Base-by-base conservation (phyloP, 2,329 filamentous ascomycete species). In the Neurospora sp. region DNA sequence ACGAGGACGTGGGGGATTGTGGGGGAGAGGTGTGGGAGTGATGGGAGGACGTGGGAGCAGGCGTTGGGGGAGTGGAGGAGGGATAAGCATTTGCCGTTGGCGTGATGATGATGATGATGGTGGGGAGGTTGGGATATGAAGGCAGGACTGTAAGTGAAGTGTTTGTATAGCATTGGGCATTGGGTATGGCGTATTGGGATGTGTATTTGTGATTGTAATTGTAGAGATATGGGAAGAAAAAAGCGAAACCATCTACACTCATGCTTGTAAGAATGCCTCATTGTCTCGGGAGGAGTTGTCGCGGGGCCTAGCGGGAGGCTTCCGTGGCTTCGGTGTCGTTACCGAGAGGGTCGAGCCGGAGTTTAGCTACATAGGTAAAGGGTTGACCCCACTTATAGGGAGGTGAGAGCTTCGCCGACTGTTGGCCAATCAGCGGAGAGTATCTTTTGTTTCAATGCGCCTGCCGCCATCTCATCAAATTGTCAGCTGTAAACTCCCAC, bases 1-100 rank as follows among this genome's bases (percentile, higher is more conserved):
- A 85, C 87, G 67, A 87, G 93, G 78, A 96, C 92, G 0, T 98
- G 96, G 95, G 84, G 85, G 0, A 78, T 96, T 36, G 85, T 97
- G 3, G 86, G 85, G 52, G 91, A 94, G 76, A 85, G 93, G 74
- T 98, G 96, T 78, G 87, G 83, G 10, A 86, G 85, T 66, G 81
- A 83, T 46, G 83, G 82, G 1, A 81, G 83, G 57, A 84, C 82
- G 17, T 92, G 90, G 85, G 89, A 93, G 76, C 83, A 86, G 70
- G 89, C 88, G 1, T 77, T 92, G 66, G 84, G 86, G 72, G 80
- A 79, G 43, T 93, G 92, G 91, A 82, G 84, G 74, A 83, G 39
- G 65, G 68, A 66, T 4, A 70, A 33, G 66, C 62, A 38, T 28
- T 15, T 41, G 6, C 23, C 69, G 8, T 52, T 66, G 17, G 66